A percentile compares a stretch with the other conserved stretches of the same genome.
phyloP scores from a whole-genome alignment of 2,329 filamentous ascomycete genomes.

The Pyrenophora teres region DNA sequence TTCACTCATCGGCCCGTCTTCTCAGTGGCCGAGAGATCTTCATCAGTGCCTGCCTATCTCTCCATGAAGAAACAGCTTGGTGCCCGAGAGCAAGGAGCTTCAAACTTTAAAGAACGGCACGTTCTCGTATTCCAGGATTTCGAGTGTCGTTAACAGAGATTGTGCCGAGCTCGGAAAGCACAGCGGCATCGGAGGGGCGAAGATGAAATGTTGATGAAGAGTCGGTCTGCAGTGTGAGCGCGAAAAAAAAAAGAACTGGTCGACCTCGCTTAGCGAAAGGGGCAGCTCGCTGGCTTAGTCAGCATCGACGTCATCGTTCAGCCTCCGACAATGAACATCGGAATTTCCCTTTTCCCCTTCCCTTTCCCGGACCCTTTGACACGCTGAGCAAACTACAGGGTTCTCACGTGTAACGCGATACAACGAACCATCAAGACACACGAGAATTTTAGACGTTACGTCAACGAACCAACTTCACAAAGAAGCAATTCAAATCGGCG shows the following conservation, averaged over 20 bases:
- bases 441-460: no score
- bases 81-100: conserved; percentile 33
- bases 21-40: conserved; percentile 13
- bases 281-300: conserved; percentile 14
- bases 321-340: no score
- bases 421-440: no score
- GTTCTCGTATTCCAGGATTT: background rate
- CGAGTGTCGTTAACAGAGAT: background rate
- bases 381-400: background rate
- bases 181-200: conserved; percentile 1
- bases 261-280: conserved; percentile 10
- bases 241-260: conserved; percentile 11
- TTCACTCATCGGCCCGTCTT: conserved; percentile 7
- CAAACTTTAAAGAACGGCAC: conserved; percentile 24
- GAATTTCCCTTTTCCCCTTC: no score
- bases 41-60: conserved; percentile 22
- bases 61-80: conserved; percentile 22
- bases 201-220: conserved; percentile 5
- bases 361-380: no score
- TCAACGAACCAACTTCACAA: no score
- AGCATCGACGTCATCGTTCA: conserved; percentile 8
- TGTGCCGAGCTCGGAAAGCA: conserved; percentile 1
- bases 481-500: no score
- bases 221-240: conserved; percentile 6
- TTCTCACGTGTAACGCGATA: background rate